These are phyloP conservation scores for Glebionis coronaria DNA, from an alignment of 129 eudicot species.

Conservation along the genomic window DNA sequence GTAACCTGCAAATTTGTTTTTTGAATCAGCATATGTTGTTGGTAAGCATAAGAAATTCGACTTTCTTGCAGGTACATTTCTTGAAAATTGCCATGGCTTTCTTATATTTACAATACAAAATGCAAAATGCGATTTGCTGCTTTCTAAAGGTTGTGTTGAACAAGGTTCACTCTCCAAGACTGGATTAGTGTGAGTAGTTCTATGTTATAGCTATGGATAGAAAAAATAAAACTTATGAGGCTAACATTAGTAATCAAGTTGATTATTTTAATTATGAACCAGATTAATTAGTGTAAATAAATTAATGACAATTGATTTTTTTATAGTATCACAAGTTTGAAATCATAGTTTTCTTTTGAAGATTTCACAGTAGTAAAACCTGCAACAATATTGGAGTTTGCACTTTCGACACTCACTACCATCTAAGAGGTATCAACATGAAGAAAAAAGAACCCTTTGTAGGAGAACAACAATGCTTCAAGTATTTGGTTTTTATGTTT, in stretches of 20 bases:
- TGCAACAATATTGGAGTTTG: conserved; percentile 63
- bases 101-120: not conserved
- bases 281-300: not conserved
- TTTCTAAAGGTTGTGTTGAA: conserved; percentile 56
- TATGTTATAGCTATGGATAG: conserved; percentile 64
- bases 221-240: conserved; percentile 65
- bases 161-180: conserved; percentile 76
- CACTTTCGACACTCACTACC: no score
- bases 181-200: conserved; percentile 95
- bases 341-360: conserved; percentile 60
- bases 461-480: no score
- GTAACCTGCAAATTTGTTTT: no score
- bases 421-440: no score
- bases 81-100: no score
- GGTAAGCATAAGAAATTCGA: no score
- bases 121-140: not conserved
- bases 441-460: no score
- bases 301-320: conserved; percentile 19
- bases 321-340: conserved; percentile 75
- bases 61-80: no score
- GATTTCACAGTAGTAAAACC: conserved; percentile 58
- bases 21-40: no score
- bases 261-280: not conserved
- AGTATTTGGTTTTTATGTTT: no score
- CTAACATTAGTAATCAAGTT: conserved; percentile 50